A percentile compares a stretch with the other conserved stretches of the same genome.
phyloP scores from a whole-genome alignment of 768 basidiomycete species.

The Calocybe indica region DNA sequence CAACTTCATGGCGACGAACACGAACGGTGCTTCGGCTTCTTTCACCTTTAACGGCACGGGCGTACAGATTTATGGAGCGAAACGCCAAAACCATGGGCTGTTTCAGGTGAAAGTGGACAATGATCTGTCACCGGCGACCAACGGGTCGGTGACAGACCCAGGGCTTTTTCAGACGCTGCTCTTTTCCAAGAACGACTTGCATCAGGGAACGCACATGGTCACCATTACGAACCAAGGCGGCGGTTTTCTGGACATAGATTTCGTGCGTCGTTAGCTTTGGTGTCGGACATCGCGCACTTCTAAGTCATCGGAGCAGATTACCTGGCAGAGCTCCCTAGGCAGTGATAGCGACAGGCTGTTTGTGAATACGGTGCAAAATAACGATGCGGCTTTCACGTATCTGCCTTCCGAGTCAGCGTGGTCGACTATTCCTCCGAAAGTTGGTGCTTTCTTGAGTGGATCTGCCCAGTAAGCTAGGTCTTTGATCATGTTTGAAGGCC shows the following conservation, averaged over 20 bases:
- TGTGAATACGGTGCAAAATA: constrained; percentile 24
- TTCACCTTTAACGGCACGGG: constrained; percentile 46
- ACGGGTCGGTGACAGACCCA: constrained; percentile 20
- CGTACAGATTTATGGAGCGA: constrained; percentile 44
- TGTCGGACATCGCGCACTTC: neutral
- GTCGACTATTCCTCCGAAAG: constrained; percentile 21
- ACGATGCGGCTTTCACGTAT: constrained; percentile 32
- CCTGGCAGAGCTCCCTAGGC: constrained; percentile 25
- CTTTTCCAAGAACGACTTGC: constrained; percentile 28
- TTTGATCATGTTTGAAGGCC: neutral
- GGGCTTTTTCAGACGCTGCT: constrained; percentile 34
- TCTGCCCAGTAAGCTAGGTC: constrained; percentile 32
- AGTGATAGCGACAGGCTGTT: constrained; percentile 16
- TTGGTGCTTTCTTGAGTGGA: constrained; percentile 34
- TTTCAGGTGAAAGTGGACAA: constrained; percentile 39
- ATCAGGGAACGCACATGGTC: constrained; percentile 29
- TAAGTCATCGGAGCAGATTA: constrained; percentile 19
- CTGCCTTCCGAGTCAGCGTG: constrained; percentile 21
- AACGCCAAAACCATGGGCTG: constrained; percentile 38
- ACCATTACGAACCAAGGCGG: constrained; percentile 24
- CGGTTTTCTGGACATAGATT: constrained; percentile 40
- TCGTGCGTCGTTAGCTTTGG: constrained; percentile 24
- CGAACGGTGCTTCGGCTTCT: constrained; percentile 21
- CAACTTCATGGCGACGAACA: constrained; percentile 34
- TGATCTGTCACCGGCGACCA: constrained; percentile 14